These are phyloP conservation scores for Hanseniaspora osmophila DNA, from an alignment of 805 yeast genomes.

Conservation along the genomic window DNA sequence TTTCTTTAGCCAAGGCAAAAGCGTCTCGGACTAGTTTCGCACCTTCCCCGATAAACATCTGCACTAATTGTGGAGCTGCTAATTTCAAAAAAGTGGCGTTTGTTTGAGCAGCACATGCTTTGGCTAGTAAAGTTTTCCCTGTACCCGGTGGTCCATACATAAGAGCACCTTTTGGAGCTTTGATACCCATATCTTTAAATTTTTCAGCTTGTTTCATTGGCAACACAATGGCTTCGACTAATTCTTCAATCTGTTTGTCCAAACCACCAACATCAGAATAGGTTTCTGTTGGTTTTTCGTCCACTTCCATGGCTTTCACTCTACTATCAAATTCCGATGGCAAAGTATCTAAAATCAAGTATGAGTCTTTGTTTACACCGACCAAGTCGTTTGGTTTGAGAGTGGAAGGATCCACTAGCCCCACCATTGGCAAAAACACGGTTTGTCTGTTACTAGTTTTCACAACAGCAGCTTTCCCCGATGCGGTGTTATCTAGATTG, in stretches of 20 bases:
- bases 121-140: slow-evolving; percentile 90
- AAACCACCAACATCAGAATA: slow-evolving; percentile 96
- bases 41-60: slow-evolving; percentile 98
- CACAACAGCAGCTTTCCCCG: slow-evolving; percentile 94
- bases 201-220: slow-evolving; percentile 98
- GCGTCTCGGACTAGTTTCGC: slow-evolving; percentile 96
- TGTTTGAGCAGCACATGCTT: slow-evolving; percentile 98
- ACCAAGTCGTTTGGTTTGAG: slow-evolving; percentile 95
- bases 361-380: slow-evolving; percentile 95
- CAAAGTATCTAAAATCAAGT: slow-evolving; percentile 78
- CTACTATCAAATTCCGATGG: slow-evolving; percentile 96
- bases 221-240: slow-evolving; percentile 93
- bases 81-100: slow-evolving; percentile 91
- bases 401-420: slow-evolving; percentile 81
- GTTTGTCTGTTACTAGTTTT: slow-evolving; percentile 97
- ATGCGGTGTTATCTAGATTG: slow-evolving; percentile 79
- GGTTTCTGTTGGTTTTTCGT: slow-evolving; percentile 95
- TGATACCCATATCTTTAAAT: slow-evolving; percentile 85
- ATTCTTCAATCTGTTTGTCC: slow-evolving; percentile 94
- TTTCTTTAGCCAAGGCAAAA: slow-evolving; percentile 91
- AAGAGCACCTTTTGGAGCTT: slow-evolving; percentile 95
- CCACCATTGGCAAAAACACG: slow-evolving; percentile 87
- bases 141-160: slow-evolving; percentile 99
- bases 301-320: slow-evolving; percentile 98
- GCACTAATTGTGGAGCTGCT: slow-evolving; percentile 96